Evolutionary conservation across 257 asterid genomes (phyloP), one percentile per base, ranked within the genome.

Genomic region (Verbena officinalis): DNA sequence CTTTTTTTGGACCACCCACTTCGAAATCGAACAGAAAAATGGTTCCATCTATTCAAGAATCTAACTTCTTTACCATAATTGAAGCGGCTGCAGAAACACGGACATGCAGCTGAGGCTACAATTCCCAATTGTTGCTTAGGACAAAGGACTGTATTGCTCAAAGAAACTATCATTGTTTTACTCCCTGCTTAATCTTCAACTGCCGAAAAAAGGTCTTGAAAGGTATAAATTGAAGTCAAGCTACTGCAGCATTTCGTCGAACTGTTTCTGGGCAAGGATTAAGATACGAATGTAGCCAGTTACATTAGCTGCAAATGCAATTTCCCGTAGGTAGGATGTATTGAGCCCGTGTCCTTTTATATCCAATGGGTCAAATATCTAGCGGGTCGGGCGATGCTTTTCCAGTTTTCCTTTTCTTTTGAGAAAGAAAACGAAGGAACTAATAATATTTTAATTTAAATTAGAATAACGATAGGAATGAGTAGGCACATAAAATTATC

Each of bases 81-180:
- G 38, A 51, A 36, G 73, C 68, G 50, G 72, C 68, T 16, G 59
- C 40, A 3, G 11, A 39, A 34, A 71, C 40, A 42, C 20, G 77
- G 76, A 67, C 45, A 45, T 12, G 77, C 49, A 34, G 70, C 69
- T 58, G 24, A 57, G 44, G 77, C 48, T 22, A 59, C 42, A 57
- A 34, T 36, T 46, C 53, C 65, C 14, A 59, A 12, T 13, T 53
- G 77, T 54, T 63, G 69, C 51, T 58, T 69, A 19, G 80, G 76
- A 24, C 9, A 53, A 40, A 50, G 44, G 30, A 68, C 7, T 7
- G 64, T 30, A 51, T 67, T 77, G 63, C 68, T 59, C 55, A 72
- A 67, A 9, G 82, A 69, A 44, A 74, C 56, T 34, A 72, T 66
- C 86, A 83, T 83, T 36, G 55, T 59, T 65, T 30, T 15, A 36